These are phyloP conservation scores for Mortierella claussenii DNA, from an alignment of 192 early-diverging fungal genomes.

Conservation along the genomic window DNA sequence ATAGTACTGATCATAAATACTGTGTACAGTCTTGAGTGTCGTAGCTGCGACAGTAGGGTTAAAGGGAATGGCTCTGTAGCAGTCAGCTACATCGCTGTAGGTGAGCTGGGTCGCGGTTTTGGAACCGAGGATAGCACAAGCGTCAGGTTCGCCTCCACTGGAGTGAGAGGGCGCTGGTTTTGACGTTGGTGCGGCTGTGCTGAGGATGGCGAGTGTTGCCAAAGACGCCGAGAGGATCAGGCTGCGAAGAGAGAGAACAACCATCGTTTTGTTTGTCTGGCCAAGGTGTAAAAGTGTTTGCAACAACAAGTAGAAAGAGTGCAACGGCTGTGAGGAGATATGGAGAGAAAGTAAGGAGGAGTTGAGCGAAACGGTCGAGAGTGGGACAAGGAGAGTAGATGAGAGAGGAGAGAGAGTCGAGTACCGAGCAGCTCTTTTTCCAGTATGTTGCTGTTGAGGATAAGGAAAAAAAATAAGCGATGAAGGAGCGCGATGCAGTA, in stretches of 20 bases:
- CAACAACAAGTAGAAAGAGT: no score
- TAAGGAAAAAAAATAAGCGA: no score
- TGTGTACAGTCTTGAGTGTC: slow-evolving; percentile 1
- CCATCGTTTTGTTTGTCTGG: background rate
- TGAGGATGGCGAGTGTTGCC: background rate
- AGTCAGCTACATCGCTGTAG: slow-evolving; percentile 4
- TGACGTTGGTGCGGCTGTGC: background rate
- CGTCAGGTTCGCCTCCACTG: background rate
- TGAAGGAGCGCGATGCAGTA: no score
- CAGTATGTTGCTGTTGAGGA: no score
- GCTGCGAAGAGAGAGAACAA: slow-evolving; percentile 1
- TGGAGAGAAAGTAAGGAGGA: no score
- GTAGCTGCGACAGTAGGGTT: background rate
- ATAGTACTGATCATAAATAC: slow-evolving; percentile 18
- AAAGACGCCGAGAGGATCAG: slow-evolving; percentile 10
- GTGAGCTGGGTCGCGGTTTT: background rate
- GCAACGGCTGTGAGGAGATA: no score
- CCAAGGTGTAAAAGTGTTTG: background rate
- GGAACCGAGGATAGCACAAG: slow-evolving; percentile 1
- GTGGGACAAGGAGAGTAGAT: no score
- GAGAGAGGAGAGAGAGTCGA: no score
- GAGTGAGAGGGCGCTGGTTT: no score
- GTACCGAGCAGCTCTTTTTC: no score
- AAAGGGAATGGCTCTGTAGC: slow-evolving; percentile 22
- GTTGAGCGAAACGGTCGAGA: no score